Evolutionary conservation across 306 rosid genomes (phyloP).

Genomic region (Prunus mume): DNA sequence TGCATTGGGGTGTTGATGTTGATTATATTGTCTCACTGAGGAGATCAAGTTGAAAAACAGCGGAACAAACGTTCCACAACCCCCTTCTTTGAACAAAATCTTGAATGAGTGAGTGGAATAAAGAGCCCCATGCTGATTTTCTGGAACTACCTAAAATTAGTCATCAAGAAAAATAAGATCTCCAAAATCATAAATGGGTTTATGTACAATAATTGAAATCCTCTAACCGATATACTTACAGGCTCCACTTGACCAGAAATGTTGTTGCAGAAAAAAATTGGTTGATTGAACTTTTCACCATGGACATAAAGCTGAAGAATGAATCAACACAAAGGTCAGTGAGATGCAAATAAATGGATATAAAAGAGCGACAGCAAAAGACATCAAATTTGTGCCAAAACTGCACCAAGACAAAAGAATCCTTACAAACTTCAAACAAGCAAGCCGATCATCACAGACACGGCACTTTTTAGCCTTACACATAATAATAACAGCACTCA

Average conservation of each 20-base stretch:
- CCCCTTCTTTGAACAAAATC: conserved; percentile 96
- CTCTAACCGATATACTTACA: conserved; percentile 43
- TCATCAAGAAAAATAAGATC: background rate
- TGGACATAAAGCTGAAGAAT: conserved; percentile 69
- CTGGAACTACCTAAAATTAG: conserved; percentile 71
- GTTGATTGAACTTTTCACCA: conserved; percentile 92
- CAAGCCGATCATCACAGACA: background rate
- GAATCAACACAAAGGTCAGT: background rate
- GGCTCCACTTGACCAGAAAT: conserved; percentile 93
- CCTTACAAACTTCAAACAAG: background rate
- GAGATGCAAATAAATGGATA: background rate
- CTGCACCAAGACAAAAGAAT: background rate
- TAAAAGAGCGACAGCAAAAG: background rate
- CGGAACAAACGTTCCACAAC: conserved; percentile 95
- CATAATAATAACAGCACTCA: background rate
- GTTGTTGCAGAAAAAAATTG: conserved; percentile 94
- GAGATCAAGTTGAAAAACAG: conserved; percentile 86
- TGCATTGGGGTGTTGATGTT: conserved; percentile 35
- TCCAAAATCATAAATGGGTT: background rate
- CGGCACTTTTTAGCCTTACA: background rate
- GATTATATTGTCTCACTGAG: conserved; percentile 81
- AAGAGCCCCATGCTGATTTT: conserved; percentile 70
- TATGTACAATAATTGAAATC: background rate
- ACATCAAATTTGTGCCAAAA: background rate
- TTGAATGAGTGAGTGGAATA: conserved; percentile 81